A percentile compares a stretch with the other conserved stretches of the same genome.
phyloP scores from a whole-genome alignment of 768 basidiomycete species.

The Macrolepiota albuminosa region DNA sequence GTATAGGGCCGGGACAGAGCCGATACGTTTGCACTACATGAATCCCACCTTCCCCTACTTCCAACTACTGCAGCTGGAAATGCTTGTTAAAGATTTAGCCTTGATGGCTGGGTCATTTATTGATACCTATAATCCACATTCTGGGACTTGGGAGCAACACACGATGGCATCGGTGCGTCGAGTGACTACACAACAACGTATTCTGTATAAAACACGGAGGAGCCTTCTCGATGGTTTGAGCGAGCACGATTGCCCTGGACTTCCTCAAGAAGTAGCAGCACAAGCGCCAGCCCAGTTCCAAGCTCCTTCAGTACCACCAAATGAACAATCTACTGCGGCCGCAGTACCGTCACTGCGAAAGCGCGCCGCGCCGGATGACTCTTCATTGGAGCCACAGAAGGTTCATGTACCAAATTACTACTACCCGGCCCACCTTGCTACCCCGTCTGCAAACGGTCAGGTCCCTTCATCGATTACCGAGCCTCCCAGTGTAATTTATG shows the following conservation, averaged over 20 bases:
- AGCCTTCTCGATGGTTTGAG: constrained; percentile 51
- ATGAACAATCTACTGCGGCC: neutral
- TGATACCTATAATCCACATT: constrained; percentile 51
- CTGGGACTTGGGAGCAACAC: constrained; percentile 67
- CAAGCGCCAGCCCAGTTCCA: constrained; percentile 24
- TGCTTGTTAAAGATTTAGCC: constrained; percentile 51
- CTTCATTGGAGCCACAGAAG: constrained; percentile 15
- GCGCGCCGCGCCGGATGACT: constrained; percentile 18
- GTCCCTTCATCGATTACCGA: neutral
- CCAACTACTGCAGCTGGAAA: constrained; percentile 47
- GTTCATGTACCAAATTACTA: constrained; percentile 28
- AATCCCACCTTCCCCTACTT: constrained; percentile 65
- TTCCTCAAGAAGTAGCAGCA: constrained; percentile 50
- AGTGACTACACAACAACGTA: constrained; percentile 54
- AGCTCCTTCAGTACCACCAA: constrained; percentile 1
- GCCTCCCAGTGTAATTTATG: neutral
- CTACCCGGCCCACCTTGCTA: constrained; percentile 21
- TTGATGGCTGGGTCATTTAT: constrained; percentile 49
- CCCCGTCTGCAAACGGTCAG: neutral
- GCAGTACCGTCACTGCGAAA: constrained; percentile 13
- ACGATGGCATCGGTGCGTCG: constrained; percentile 52
- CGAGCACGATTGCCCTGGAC: constrained; percentile 53
- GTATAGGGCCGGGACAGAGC: constrained; percentile 60
- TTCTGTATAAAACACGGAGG: constrained; percentile 58
- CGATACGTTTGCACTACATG: constrained; percentile 52